Evolutionary conservation across 2,329 filamentous ascomycete genomes (phyloP), one percentile per base, ranked within the genome.

Genomic region (Penicillium sp.): DNA sequence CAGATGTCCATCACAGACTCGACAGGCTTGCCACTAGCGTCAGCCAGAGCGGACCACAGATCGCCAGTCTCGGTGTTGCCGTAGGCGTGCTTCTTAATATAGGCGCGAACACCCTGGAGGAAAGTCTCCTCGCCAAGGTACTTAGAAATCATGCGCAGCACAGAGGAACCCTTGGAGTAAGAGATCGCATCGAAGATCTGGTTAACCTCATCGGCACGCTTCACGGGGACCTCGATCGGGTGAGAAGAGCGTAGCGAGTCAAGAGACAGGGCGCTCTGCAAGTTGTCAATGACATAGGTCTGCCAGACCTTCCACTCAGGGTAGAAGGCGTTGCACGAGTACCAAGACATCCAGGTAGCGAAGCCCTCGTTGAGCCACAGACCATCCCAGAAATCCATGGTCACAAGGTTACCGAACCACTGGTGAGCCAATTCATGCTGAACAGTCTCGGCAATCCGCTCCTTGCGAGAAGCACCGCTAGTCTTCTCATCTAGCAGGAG

Each of bases 261-360:
- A 5, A 98, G 85, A 22, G 89, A 88, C 39, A 98, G 83, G 1
- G 94, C 94, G 63, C 90, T 89, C 74, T 96, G 92, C 58, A 98
- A 84, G 71, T 91, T 96, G 72, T 97, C 93, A 35, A 91, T 93
- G 58, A 98, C 93, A 75, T 96, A 98, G 31, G 88, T 89, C 77
- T 98, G 87, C 94, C 94, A 98, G 14, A 98, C 92, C 78, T 96
- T 96, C 94, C 94, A 98, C 77, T 98, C 94, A 8, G 94, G 94
- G 78, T 93, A 98, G 82, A 98, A 97, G 59, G 86, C 85, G 75
- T 98, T 94, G 84, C 92, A 96, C 45, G 91, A 92, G 79, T 95
- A 95, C 91, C 92, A 90, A 61, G 90, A 93, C 91, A 95, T 92
- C 88, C 90, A 91, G 41, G 91, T 96, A 35, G 92, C 91, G 69